A percentile compares a stretch with the other conserved stretches of the same genome.
phyloP scores from a whole-genome alignment of 495 filamentous ascomycete genomes.

The Aspergillus cristatus region DNA sequence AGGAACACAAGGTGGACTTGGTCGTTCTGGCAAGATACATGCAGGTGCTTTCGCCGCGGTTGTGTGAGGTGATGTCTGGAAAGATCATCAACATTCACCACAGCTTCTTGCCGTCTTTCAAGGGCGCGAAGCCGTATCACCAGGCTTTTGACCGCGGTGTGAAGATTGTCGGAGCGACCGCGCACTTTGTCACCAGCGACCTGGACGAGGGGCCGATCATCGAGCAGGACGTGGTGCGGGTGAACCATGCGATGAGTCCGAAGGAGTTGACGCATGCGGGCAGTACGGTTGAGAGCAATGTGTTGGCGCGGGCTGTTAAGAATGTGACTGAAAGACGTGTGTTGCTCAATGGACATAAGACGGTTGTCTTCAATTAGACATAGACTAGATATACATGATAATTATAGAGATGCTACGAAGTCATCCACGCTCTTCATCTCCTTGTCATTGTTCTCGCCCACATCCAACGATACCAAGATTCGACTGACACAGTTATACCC shows the following conservation, averaged over 20 bases:
- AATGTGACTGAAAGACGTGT: constrained; percentile 63
- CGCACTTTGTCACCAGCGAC: constrained; percentile 69
- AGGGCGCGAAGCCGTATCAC: constrained; percentile 74
- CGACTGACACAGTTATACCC: constrained; percentile 83
- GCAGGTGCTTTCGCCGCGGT: constrained; percentile 64
- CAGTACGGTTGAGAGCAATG: constrained; percentile 66
- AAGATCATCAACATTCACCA: constrained; percentile 80
- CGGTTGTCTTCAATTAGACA: constrained; percentile 60
- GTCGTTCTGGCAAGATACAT: constrained; percentile 75
- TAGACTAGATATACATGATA: no score
- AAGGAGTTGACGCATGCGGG: constrained; percentile 64
- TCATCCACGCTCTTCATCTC: constrained; percentile 37
- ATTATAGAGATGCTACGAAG: constrained; percentile 12
- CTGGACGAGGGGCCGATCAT: constrained; percentile 73
- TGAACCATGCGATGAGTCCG: constrained; percentile 59
- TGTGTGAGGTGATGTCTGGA: constrained; percentile 63
- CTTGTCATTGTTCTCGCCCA: constrained; percentile 39
- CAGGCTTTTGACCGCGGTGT: constrained; percentile 69
- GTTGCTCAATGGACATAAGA: constrained; percentile 63
- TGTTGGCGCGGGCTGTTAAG: constrained; percentile 62
- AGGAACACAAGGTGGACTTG: constrained; percentile 55
- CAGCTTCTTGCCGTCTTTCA: constrained; percentile 69
- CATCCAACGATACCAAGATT: constrained; percentile 75
- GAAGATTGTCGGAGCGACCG: constrained; percentile 71
- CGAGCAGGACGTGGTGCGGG: constrained; percentile 62